These are phyloP conservation scores for Delonix regia DNA, from an alignment of 306 rosid species.

Conservation along the genomic window DNA sequence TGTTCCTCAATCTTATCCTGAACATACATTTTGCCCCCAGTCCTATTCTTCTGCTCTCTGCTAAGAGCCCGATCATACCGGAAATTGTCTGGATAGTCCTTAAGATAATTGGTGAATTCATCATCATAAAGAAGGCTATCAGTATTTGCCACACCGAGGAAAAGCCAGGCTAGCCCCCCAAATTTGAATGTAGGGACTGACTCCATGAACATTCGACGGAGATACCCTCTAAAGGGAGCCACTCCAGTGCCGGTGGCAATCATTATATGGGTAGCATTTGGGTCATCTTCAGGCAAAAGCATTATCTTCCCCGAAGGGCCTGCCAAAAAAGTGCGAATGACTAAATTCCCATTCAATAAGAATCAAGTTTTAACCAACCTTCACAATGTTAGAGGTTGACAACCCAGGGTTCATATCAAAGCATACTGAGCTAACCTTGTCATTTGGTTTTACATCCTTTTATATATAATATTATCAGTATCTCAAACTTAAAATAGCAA, in stretches of 20 bases:
- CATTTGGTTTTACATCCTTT: constrained; percentile 2
- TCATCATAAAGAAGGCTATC: constrained; percentile 91
- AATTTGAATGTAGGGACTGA: constrained; percentile 76
- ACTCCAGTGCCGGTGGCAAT: constrained; percentile 94
- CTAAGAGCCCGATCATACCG: constrained; percentile 81
- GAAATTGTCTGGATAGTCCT: constrained; percentile 80
- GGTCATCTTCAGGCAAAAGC: constrained; percentile 95
- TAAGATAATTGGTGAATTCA: constrained; percentile 84
- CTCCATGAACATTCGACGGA: constrained; percentile 99
- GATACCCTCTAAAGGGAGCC: constrained; percentile 96
- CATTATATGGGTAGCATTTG: constrained; percentile 97
- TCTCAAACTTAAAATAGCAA: not conserved
- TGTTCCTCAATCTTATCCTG: constrained; percentile 98
- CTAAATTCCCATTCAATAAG: constrained; percentile 23
- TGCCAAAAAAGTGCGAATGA: constrained; percentile 42
- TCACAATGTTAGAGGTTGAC: constrained; percentile 17
- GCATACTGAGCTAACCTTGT: not conserved
- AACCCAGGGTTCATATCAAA: not conserved
- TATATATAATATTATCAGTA: not conserved
- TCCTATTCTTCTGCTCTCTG: constrained; percentile 85
- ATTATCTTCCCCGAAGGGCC: constrained; percentile 97
- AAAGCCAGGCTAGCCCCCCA: constrained; percentile 94
- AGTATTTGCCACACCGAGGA: constrained; percentile 89
- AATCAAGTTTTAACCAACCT: constrained; percentile 30
- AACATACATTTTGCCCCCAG: constrained; percentile 96